Conservation (phyloP, 805 yeast species). For the Wickerhamiella lipophila region DNA sequence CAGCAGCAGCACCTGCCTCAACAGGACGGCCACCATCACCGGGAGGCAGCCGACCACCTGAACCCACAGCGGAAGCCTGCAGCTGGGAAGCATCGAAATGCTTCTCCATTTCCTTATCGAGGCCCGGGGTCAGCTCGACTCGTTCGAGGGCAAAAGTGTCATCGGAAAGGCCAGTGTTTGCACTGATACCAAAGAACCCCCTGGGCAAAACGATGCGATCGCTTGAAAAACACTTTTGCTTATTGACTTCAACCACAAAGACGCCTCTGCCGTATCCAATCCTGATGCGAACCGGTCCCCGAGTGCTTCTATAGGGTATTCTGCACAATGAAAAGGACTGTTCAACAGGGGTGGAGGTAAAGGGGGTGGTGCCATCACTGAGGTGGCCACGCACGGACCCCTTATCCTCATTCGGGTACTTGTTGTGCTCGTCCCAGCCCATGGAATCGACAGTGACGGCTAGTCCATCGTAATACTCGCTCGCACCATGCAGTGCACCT, state of each 20-base stretch:
- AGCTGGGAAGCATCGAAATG: conserved; percentile 15
- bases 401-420: conserved; percentile 17
- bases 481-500: conserved; percentile 30
- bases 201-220: conserved; percentile 27
- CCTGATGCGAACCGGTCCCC: conserved; percentile 22
- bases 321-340: conserved; percentile 30
- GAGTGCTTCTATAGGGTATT: conserved; percentile 28
- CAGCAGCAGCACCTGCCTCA: not conserved
- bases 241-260: conserved; percentile 30
- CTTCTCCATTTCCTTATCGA: conserved; percentile 14
- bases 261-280: conserved; percentile 26
- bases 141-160: conserved; percentile 17
- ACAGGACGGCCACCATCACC: not conserved
- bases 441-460: conserved; percentile 30
- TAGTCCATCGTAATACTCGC: conserved; percentile 32
- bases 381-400: conserved; percentile 31
- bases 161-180: conserved; percentile 19
- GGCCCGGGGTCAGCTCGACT: conserved; percentile 13
- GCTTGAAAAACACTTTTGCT: conserved; percentile 29
- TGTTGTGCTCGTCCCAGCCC: conserved; percentile 20
- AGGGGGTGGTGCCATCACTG: conserved; percentile 28
- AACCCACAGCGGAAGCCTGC: not conserved
- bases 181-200: conserved; percentile 28
- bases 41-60: not conserved
- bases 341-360: conserved; percentile 21